Percentiles rank a stretch among this genome's conserved stretches.
Evolutionary conservation across 352 stramenopile species (phyloP).

Genomic region (Pythium vanterpoolii): DNA sequence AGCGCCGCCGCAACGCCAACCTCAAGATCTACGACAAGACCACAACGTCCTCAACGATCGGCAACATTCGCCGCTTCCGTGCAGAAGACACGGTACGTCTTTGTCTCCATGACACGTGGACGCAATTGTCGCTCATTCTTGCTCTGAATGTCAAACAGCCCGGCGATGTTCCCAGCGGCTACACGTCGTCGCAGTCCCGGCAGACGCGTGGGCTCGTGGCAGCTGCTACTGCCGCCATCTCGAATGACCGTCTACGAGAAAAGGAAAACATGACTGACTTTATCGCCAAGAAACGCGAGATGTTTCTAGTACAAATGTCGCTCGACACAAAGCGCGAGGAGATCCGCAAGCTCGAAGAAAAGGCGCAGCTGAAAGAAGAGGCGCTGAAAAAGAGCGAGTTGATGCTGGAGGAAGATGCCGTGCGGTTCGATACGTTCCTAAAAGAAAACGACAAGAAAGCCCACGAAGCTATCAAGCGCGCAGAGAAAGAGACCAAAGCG

Average conservation of each 20-base stretch:
- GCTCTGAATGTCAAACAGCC: neutral
- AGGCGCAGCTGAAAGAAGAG: constrained; percentile 94
- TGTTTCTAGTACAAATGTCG: constrained; percentile 96
- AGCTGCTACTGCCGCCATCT: constrained; percentile 76
- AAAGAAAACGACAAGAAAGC: constrained; percentile 97
- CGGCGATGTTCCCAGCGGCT: constrained; percentile 26
- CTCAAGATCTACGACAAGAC: constrained; percentile 92
- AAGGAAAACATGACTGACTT: constrained; percentile 96
- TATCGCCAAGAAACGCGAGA: constrained; percentile 95
- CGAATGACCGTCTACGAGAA: constrained; percentile 84
- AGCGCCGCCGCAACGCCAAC: constrained; percentile 52
- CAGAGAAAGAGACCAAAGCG: constrained; percentile 92
- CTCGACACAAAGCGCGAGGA: constrained; percentile 96
- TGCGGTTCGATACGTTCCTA: constrained; percentile 95
- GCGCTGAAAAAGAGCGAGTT: constrained; percentile 93
- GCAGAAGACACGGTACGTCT: constrained; percentile 42
- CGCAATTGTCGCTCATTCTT: neutral
- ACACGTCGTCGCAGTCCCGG: constrained; percentile 63
- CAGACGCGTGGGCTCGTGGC: constrained; percentile 76
- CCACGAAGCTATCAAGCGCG: constrained; percentile 93
- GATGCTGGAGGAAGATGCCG: constrained; percentile 95
- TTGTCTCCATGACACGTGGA: neutral
- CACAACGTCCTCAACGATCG: constrained; percentile 70
- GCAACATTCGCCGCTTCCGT: constrained; percentile 76
- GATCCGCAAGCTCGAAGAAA: constrained; percentile 96